phyloP scores from a whole-genome alignment of 202 grass and related monocot genomes.

The Brachypodium distachyon region DNA sequence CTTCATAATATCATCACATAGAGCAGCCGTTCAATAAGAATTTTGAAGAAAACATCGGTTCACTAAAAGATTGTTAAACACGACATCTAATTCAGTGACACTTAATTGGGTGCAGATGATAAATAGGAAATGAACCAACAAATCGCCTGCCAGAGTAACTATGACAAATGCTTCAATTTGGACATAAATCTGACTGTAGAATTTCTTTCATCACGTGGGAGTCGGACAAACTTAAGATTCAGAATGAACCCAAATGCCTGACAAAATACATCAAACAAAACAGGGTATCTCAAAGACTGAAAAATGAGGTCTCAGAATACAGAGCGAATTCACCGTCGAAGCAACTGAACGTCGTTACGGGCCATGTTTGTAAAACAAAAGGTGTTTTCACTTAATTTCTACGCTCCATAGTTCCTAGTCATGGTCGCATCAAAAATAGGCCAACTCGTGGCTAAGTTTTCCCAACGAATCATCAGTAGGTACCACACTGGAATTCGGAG shows the following conservation, averaged over 20 bases:
- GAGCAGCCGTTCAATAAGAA: not conserved
- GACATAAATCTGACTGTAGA: constrained; percentile 45
- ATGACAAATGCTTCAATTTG: constrained; percentile 67
- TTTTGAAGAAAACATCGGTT: not conserved
- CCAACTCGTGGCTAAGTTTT: no score
- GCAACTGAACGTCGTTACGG: not conserved
- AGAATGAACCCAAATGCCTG: not conserved
- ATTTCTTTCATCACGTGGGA: constrained; percentile 12
- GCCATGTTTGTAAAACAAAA: no score
- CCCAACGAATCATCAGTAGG: no score
- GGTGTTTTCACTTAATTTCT: no score
- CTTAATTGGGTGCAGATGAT: not conserved
- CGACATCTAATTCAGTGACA: not conserved
- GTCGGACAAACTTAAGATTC: not conserved
- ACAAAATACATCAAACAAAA: not conserved
- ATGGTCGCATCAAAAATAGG: no score
- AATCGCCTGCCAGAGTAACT: constrained; percentile 72
- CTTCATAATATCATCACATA: constrained; percentile 44
- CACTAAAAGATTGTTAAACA: not conserved
- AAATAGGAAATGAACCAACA: not conserved
- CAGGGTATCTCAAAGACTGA: no score
- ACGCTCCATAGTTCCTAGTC: no score
- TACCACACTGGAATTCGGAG: no score
- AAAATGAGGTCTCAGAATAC: not conserved
- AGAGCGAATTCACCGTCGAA: not conserved